A percentile compares a stretch with the other conserved stretches of the same genome.
These are phyloP conservation scores for Hibiscus syriacus DNA, from an alignment of 345 rosid species.

Conservation along the genomic window DNA sequence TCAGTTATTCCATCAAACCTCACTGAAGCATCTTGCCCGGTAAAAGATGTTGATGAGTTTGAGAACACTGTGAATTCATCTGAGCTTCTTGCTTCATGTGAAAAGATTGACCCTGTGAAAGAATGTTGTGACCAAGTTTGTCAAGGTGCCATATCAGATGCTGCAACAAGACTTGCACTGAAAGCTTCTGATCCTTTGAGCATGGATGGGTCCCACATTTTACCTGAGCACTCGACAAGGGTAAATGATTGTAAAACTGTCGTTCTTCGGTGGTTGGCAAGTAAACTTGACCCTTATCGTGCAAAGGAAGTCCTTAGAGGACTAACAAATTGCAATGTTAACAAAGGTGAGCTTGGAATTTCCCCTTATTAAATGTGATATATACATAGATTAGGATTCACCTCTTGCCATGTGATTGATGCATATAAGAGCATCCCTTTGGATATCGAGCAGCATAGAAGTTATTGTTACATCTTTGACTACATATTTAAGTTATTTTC, in stretches of 20 bases:
- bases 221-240: constrained; percentile 53
- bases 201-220: constrained; percentile 21
- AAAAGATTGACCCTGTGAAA: constrained; percentile 71
- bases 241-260: constrained; percentile 64
- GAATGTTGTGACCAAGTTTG: constrained; percentile 86
- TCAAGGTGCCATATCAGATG: constrained; percentile 75
- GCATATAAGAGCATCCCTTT: no score
- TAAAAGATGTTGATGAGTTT: constrained; percentile 61
- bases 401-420: neutral
- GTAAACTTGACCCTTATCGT: constrained; percentile 53
- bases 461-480: no score
- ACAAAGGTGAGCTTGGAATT: constrained; percentile 49
- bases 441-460: no score
- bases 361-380: neutral
- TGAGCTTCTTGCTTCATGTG: constrained; percentile 70
- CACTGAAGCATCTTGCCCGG: constrained; percentile 76
- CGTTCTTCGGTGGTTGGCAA: constrained; percentile 77
- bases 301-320: constrained; percentile 79
- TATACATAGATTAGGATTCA: neutral
- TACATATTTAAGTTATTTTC: no score
- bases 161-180: constrained; percentile 59
- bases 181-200: constrained; percentile 45
- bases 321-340: constrained; percentile 79
- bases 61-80: constrained; percentile 60
- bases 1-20: constrained; percentile 59